Evolutionary conservation across 805 yeast species (phyloP).

Genomic region (Saturnispora hagleri): DNA sequence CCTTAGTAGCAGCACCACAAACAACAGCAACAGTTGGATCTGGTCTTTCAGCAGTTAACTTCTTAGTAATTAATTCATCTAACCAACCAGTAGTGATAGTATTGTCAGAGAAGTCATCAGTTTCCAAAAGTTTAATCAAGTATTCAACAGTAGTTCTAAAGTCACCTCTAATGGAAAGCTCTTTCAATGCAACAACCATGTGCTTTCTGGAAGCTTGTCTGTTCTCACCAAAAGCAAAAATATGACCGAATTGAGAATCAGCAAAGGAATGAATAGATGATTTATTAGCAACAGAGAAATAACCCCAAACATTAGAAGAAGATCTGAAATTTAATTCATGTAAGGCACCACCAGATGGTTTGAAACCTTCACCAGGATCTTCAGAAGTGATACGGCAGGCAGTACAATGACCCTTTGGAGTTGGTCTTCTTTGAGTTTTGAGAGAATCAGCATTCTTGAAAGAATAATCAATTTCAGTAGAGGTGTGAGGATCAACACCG

Average conservation of each 20-base stretch:
- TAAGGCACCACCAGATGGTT: conserved; percentile 95
- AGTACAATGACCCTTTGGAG: conserved; percentile 97
- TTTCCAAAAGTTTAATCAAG: conserved; percentile 86
- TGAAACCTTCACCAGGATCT: conserved; percentile 99
- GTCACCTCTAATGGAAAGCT: conserved; percentile 94
- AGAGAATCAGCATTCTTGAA: conserved; percentile 66
- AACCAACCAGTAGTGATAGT: conserved; percentile 99
- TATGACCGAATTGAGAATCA: conserved; percentile 98
- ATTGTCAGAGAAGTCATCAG: conserved; percentile 93
- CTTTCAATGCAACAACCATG: conserved; percentile 97
- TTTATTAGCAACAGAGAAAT: conserved; percentile 92
- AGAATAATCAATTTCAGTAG: conserved; percentile 84
- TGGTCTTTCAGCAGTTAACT: conserved; percentile 95
- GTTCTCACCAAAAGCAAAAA: conserved; percentile 97
- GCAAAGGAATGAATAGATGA: conserved; percentile 97
- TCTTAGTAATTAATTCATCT: conserved; percentile 89
- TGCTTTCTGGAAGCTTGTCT: conserved; percentile 97
- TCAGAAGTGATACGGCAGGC: conserved; percentile 99
- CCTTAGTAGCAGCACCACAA: conserved; percentile 97
- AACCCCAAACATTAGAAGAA: conserved; percentile 98
- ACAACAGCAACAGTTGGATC: conserved; percentile 83
- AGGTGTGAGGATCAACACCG: conserved; percentile 92
- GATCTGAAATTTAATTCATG: conserved; percentile 96
- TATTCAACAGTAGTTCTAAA: conserved; percentile 97
- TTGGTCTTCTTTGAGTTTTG: conserved; percentile 81